Evolutionary conservation across 345 rosid genomes (phyloP).

Genomic region (Orychophragmus violaceus): DNA sequence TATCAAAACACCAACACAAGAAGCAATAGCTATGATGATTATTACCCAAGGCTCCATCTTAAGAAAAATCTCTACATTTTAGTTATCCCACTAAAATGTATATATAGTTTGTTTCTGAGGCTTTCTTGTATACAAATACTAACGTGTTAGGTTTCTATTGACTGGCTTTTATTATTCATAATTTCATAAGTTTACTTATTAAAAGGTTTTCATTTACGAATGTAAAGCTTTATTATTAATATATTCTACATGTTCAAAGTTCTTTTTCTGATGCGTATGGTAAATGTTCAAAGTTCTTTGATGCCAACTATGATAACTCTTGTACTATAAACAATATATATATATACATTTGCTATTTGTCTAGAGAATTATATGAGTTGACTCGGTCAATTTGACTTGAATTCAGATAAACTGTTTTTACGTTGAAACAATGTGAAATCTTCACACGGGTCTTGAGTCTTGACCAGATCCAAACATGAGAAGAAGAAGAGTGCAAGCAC

Average conservation of each 20-base stretch:
- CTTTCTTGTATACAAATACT: background rate
- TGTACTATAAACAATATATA: background rate
- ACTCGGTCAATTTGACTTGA: background rate
- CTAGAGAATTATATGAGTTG: background rate
- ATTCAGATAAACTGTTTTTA: background rate
- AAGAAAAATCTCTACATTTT: background rate
- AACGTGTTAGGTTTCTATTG: conserved; percentile 9
- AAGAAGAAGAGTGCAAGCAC: background rate
- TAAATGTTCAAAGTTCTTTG: background rate
- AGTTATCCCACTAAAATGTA: background rate
- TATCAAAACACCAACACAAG: background rate
- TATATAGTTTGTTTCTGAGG: background rate
- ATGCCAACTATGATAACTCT: background rate
- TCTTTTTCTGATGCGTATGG: background rate
- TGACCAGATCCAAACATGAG: background rate
- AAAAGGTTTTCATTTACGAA: background rate
- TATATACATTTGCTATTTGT: background rate
- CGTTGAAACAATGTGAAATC: background rate
- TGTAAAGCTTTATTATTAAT: background rate
- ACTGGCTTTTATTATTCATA: background rate
- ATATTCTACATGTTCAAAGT: background rate
- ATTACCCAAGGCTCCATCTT: conserved; percentile 11
- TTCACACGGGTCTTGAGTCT: background rate
- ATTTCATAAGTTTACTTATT: background rate
- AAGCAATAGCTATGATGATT: conserved; percentile 4